Conservation (phyloP, 1,284 basidiomycete species). For the Afroboletus lepidellus region DNA sequence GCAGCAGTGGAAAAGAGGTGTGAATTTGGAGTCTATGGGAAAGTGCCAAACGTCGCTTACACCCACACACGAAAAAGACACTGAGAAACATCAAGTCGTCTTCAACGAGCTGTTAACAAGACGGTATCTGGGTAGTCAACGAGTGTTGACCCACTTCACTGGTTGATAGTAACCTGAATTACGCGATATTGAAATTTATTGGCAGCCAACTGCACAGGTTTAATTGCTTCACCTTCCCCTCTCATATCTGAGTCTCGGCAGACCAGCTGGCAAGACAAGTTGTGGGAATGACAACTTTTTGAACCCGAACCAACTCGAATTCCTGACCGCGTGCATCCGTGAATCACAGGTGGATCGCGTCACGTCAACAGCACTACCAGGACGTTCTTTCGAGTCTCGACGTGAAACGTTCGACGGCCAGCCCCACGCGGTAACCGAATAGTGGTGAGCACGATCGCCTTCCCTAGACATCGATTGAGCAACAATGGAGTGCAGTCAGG, state of each 20-base stretch:
- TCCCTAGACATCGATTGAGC: not conserved
- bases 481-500: not conserved
- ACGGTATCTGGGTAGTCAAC: too few species aligned
- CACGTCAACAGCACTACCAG: not conserved
- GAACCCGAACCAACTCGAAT: not conserved
- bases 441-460: not conserved
- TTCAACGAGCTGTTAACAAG: too few species aligned
- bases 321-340: not conserved
- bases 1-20: too few species aligned
- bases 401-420: not conserved
- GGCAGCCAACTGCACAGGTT: not conserved
- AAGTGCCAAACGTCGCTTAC: too few species aligned
- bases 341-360: not conserved
- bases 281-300: constrained; percentile 18
- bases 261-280: not conserved
- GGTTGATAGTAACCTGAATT: too few species aligned
- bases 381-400: not conserved
- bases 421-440: not conserved
- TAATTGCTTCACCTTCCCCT: constrained; percentile 5
- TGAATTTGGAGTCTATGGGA: too few species aligned
- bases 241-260: constrained; percentile 5
- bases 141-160: too few species aligned
- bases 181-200: too few species aligned
- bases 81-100: too few species aligned
- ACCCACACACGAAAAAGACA: too few species aligned